Base-by-base conservation (phyloP, 2,329 filamentous ascomycete genomes). In the Chrysoporthe austroafricana region DNA sequence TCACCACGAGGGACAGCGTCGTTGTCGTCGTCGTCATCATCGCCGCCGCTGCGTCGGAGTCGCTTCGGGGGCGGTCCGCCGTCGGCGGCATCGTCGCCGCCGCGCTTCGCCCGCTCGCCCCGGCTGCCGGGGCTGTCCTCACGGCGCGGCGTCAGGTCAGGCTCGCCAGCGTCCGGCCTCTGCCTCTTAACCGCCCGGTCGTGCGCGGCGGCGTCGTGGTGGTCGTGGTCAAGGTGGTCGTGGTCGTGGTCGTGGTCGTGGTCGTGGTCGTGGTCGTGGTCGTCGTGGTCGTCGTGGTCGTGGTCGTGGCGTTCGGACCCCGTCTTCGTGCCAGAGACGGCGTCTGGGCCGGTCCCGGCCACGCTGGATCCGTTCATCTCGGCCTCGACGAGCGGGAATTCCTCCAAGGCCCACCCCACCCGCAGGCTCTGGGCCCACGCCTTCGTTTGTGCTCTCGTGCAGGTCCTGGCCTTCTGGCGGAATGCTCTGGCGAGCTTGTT, bases 331-430 rank as follows among this genome's bases (percentile, higher is more conserved):
- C 62, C 54, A 42, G 18, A 18, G 16, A 50, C 44, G 14, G 63
- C 43, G 14, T 32, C 21, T 32, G n/a, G 26, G 43, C 43, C 34
- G 4, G 21, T 48, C n/a, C 42, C 32, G 44, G 9, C 63, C 43
- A 48, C 18, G 42, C 62, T 64, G 42, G 42, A 52, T 8, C 11
- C 26, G 63, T 67, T 60, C 69, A 74, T 64, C 68, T 76, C 73
- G 56, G 71, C 71, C 64, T 76, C 73, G 56, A 77, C 71, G 46
- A 76, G 63, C 39, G 72, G 71, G 63, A 76, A 50, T 65, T 78
- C 75, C 36, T 74, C 66, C 58, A 76, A 54, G 46, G 74, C 72
- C 76, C 76, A 77, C 71, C 70, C 70, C 48, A 75, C 63, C 39
- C 73, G 69, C 42, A 71, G 64, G 9, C 52, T 48, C 8, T 73